Base-by-base conservation (phyloP, 2,329 filamentous ascomycete species). In the Pseudogymnoascus sp. region DNA sequence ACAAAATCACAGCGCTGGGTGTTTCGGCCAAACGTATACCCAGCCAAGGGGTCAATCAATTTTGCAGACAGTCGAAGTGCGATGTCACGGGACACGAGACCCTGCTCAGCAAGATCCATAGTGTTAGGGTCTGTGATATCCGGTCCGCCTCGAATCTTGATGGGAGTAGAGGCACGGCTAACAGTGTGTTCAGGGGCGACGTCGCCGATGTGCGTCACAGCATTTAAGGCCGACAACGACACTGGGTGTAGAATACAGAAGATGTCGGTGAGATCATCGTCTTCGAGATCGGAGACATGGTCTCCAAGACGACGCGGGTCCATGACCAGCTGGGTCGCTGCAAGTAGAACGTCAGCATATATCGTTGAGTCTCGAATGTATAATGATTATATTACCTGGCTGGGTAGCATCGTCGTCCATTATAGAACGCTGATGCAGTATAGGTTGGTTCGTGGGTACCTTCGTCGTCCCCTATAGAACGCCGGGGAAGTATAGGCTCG, bases 11-110 rank as follows among this genome's bases (percentile, higher is more conserved):
- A 95, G 36, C 84, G 81, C 54, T 74, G 69, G 0, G 76, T 69
- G 71, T 95, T 93, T 63, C 95, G 86, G 31, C 95, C 95, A 75
- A 99, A 97, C 47, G 85, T 83, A 75, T 96, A 97, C 39, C 95
- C 95, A 61, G 84, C 77, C 2, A 78, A 72, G 5, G 87, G 85
- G 68, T 89, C 82, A 71, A 89, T 90, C 65, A 91, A 80, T 5
- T 78, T 74, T 5, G 90, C 87, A 0, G 92, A 96, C 67, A 97
- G 83, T 61, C 91, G 84, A 57, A 97, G 79, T 2, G 91, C 91
- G 61, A 97, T 83, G 71, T 93, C 91, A 60, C 77, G 72, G 21
- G 72, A 64, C 14, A 65, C 51, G 11, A 69, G 54, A 40, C 67
- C 71, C 47, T 65, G 51, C n/a, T 65, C 63, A 14, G 67, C 64